Evolutionary conservation across 495 filamentous ascomycete species (phyloP), one percentile per base, ranked within the genome.

Genomic region (Polyplosphaeria fusca): DNA sequence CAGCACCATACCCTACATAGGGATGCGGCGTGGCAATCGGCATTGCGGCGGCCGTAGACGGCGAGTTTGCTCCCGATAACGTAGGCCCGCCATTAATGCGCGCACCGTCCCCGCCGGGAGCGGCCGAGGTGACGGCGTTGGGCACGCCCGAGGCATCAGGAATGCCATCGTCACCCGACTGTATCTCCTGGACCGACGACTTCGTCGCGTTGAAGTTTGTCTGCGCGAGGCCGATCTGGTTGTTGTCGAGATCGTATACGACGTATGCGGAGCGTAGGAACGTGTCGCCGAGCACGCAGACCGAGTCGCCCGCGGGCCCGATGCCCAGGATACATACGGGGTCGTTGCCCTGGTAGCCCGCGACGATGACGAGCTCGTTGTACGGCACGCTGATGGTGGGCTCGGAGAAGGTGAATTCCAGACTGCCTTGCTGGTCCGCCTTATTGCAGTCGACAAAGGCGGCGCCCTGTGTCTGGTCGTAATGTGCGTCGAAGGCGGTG

Each of bases 211-310:
- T 89, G 72, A 94, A 95, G 41, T 81, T 82, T 1, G 92, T 93
- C 66, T 88, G 86, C 12, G 89, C 92, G 35, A 98, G 71, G 11
- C 85, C 86, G 53, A 98, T 91, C 71, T 90, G 79, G 70, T 96
- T 89, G 67, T 92, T 95, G 13, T 77, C 79, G 14, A 96, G 74
- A 64, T 96, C 91, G 65, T 91, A 96, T 0, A 98, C 92, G 24
- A 96, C 83, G 65, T 96, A 98, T 0, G 91, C 90, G 28, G 84
- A 88, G 51, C 93, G 81, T 14, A 98, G 77, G 74, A 96, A 98
- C 0, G 92, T 96, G 68, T 98, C 92, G 12, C 92, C 92, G 27
- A 98, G 73, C 3, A 95, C 85, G 32, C 79, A 74, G 3, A 81
- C 84, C 40, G 79, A 81, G n/a, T 72, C 60, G 11, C 79, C 82